Evolutionary conservation across 1,284 basidiomycete species (phyloP).

Genomic region (Ganoderma sp.): DNA sequence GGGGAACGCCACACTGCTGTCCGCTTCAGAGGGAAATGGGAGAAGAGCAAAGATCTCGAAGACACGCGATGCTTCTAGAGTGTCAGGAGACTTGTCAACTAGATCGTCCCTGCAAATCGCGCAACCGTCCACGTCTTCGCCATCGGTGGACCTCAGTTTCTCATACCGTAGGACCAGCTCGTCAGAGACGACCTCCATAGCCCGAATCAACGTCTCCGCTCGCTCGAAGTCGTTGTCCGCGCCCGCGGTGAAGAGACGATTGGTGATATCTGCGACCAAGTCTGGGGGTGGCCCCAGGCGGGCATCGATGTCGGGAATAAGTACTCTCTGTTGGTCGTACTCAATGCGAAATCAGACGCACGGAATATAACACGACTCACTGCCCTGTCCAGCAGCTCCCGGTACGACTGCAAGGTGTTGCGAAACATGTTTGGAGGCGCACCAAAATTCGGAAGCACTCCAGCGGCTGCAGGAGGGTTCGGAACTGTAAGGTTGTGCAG

Average conservation of each 20-base stretch:
- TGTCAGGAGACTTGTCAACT: constrained; percentile 17
- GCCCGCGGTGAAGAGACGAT: background rate
- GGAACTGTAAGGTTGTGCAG: background rate
- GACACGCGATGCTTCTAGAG: constrained; percentile 9
- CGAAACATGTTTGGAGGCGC: background rate
- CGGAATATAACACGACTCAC: constrained; percentile 10
- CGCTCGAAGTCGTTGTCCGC: constrained; percentile 34
- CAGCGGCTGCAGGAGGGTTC: background rate
- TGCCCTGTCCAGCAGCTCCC: constrained; percentile 24
- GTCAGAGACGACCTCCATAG: constrained; percentile 35
- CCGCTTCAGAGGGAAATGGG: constrained; percentile 29
- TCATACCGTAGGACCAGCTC: constrained; percentile 39
- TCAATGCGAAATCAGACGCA: background rate
- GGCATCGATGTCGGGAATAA: constrained; percentile 20
- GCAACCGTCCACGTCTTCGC: constrained; percentile 37
- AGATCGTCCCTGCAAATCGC: constrained; percentile 40
- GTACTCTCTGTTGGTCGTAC: constrained; percentile 5
- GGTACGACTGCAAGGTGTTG: constrained; percentile 4
- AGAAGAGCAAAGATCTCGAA: constrained; percentile 22
- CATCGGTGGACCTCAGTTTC: constrained; percentile 34
- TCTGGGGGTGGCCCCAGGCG: constrained; percentile 12
- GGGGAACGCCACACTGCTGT: constrained; percentile 37
- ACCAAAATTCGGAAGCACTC: background rate
- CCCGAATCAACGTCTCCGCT: constrained; percentile 35
- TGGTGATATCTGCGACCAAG: constrained; percentile 14